Evolutionary conservation across 208 protist species (phyloP).

Genomic region (Hexamita inflata): DNA sequence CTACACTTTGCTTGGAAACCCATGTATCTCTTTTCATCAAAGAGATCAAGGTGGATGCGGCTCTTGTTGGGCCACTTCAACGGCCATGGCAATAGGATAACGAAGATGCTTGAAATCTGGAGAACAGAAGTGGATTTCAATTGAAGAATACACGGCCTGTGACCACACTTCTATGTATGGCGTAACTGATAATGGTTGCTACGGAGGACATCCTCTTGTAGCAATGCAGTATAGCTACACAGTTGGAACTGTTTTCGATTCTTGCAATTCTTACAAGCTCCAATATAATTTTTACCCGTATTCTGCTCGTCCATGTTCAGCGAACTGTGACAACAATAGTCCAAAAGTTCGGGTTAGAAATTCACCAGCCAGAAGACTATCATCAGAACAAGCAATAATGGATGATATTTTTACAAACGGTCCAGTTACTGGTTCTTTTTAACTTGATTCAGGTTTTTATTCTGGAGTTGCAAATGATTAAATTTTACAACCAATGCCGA

Average conservation of each 20-base stretch:
- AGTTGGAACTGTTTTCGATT: not conserved
- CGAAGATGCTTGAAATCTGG: not conserved
- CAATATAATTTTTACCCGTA: not conserved
- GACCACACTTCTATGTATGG: not conserved
- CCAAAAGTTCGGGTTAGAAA: not conserved
- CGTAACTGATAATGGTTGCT: slow-evolving; percentile 6
- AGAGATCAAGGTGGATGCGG: slow-evolving; percentile 11
- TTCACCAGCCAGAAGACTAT: not conserved
- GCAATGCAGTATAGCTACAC: not conserved
- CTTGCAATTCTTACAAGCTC: not conserved
- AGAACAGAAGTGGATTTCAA: not conserved
- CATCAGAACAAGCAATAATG: not conserved
- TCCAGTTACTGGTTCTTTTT: slow-evolving; percentile 5
- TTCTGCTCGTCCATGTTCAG: not conserved
- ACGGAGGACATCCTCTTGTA: not conserved
- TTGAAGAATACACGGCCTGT: not conserved
- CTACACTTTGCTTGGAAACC: too few species aligned
- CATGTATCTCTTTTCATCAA: too few species aligned
- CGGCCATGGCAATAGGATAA: not conserved
- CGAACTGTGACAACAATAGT: not conserved
- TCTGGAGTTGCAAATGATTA: too few species aligned
- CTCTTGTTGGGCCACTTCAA: not conserved
- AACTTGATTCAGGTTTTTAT: too few species aligned
- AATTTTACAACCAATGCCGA: too few species aligned
- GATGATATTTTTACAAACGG: slow-evolving; percentile 3